Percentiles rank a stretch among this genome's conserved stretches.
Evolutionary conservation across 2,329 filamentous ascomycete species (phyloP).

Genomic region (Teratosphaeria nubilosa): DNA sequence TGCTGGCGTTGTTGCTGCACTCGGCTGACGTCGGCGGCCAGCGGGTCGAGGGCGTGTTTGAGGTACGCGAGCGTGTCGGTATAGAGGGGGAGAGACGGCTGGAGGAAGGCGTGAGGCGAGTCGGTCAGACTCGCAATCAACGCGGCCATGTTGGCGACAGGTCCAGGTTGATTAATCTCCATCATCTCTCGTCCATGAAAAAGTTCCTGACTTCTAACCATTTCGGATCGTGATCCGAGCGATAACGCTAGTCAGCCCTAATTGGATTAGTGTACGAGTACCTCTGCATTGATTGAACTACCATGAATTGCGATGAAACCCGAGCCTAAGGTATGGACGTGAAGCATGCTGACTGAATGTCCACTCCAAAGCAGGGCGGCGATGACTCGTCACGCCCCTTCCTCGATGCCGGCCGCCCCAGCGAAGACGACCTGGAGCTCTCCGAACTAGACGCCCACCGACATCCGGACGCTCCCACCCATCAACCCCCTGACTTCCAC

Average conservation of each 20-base stretch:
- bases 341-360: no score
- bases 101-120: slow-evolving; percentile 62
- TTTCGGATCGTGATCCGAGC: neutral
- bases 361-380: neutral
- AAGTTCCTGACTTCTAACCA: neutral
- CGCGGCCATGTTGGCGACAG: slow-evolving; percentile 4
- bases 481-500: neutral
- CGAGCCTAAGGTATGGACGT: no score
- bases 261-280: neutral
- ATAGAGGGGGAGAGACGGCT: slow-evolving; percentile 57
- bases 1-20: slow-evolving; percentile 60
- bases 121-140: slow-evolving; percentile 13
- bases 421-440: slow-evolving; percentile 4
- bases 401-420: neutral
- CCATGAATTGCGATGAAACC: no score
- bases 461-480: neutral
- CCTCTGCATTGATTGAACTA: no score
- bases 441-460: neutral
- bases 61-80: slow-evolving; percentile 61
- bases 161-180: no score
- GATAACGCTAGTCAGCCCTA: neutral
- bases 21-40: slow-evolving; percentile 64
- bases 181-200: neutral
- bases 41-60: slow-evolving; percentile 70
- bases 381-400: slow-evolving; percentile 5